Evolutionary conservation across 1,139 yeast species (phyloP).

Genomic region (Pichia sp.): DNA sequence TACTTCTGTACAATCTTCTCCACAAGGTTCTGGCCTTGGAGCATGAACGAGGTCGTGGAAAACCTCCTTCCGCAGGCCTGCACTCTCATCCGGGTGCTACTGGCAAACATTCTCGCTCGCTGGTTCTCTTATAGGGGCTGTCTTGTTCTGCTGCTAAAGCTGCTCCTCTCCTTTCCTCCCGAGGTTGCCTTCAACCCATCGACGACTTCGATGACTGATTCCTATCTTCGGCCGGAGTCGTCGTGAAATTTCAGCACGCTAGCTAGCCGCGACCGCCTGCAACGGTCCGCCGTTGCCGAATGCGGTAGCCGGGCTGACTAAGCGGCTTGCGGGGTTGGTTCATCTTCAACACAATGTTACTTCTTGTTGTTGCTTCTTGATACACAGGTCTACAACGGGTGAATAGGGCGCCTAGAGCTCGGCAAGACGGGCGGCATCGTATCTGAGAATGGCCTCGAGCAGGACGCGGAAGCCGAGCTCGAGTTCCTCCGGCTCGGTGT

Average conservation of each 20-base stretch:
- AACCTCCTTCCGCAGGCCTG: slow-evolving; percentile 10
- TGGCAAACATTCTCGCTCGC: slow-evolving; percentile 8
- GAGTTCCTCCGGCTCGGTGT: slow-evolving; percentile 57
- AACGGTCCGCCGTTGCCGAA: not conserved
- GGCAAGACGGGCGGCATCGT: slow-evolving; percentile 37
- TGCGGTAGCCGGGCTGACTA: not conserved
- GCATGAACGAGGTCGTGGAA: slow-evolving; percentile 19
- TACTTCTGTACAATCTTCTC: slow-evolving; percentile 93
- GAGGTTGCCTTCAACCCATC: too few species aligned
- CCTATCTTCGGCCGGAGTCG: not conserved
- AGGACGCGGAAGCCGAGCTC: slow-evolving; percentile 57
- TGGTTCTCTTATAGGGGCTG: not conserved
- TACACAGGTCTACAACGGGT: too few species aligned
- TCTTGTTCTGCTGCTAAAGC: too few species aligned
- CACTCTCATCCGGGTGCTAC: slow-evolving; percentile 10
- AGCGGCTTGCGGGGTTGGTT: not conserved
- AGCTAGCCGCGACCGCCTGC: not conserved
- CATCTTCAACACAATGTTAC: too few species aligned
- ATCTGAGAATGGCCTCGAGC: slow-evolving; percentile 53
- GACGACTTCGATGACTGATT: not conserved
- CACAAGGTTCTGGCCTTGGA: slow-evolving; percentile 72
- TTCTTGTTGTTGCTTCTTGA: too few species aligned
- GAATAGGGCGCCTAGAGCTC: not conserved
- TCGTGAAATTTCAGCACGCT: not conserved
- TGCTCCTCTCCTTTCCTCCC: too few species aligned